Evolutionary conservation across 192 early-diverging fungal genomes (phyloP).

Genomic region (Dispira parvispora): DNA sequence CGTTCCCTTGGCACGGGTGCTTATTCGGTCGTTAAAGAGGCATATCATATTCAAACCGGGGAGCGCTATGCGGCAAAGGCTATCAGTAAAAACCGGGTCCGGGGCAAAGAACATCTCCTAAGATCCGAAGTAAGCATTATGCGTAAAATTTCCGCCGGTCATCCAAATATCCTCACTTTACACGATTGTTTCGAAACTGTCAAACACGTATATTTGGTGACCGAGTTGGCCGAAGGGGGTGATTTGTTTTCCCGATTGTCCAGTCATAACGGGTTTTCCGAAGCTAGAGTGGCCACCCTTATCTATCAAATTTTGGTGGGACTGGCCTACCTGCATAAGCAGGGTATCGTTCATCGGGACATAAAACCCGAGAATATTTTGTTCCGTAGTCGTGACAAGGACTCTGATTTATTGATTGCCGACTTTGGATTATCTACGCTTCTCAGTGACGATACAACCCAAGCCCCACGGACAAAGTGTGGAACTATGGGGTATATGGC

Average conservation of each 20-base stretch:
- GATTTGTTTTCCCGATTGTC: constrained; percentile 85
- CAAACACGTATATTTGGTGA: constrained; percentile 62
- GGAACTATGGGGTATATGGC: constrained; percentile 74
- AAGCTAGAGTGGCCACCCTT: constrained; percentile 65
- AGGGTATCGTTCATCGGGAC: constrained; percentile 75
- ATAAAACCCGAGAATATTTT: constrained; percentile 65
- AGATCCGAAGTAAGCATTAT: constrained; percentile 59
- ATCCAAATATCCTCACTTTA: constrained; percentile 53
- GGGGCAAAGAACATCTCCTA: constrained; percentile 46
- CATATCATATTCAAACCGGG: constrained; percentile 40
- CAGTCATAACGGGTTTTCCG: constrained; percentile 47
- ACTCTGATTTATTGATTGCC: constrained; percentile 50
- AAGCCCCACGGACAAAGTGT: constrained; percentile 44
- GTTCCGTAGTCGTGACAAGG: constrained; percentile 38
- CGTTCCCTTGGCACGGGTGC: constrained; percentile 41
- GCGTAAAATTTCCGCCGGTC: constrained; percentile 43
- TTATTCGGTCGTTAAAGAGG: constrained; percentile 27
- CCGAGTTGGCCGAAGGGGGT: constrained; percentile 67
- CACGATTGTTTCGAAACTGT: constrained; percentile 68
- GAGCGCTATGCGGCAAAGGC: constrained; percentile 63
- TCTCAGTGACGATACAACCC: constrained; percentile 38
- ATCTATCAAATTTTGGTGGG: constrained; percentile 61
- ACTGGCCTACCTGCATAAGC: constrained; percentile 68
- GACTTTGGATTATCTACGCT: constrained; percentile 67
- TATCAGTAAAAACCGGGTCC: constrained; percentile 59